Evolutionary conservation across 768 basidiomycete species (phyloP), one percentile per base, ranked within the genome.

Genomic region (Suillus lakei): DNA sequence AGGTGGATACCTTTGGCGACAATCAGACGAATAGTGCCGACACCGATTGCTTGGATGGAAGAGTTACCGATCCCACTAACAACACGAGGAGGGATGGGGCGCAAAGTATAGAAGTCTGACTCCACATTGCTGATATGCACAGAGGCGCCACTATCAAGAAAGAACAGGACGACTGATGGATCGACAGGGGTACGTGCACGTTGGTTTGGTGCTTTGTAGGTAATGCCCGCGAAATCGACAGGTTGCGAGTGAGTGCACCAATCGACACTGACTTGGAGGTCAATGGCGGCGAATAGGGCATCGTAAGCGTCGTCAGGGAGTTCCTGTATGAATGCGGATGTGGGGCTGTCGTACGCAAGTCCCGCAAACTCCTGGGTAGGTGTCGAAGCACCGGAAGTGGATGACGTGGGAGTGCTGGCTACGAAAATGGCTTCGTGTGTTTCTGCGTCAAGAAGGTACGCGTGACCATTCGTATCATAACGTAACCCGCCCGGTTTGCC

Each of bases 41-140:
- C 59, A 2, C 64, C 69, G 13, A 70, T 41, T 2, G 70, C 70
- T 13, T 60, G 64, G 18, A 74, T 69, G 15, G 54, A 61, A 2
- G 68, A 67, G 0, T 72, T 69, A 2, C 67, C 64, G 12, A 74
- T 54, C 3, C 73, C 68, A 23, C 48, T 54, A 16, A 74, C 60
- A 5, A 21, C 15, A 3, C 51, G 32, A 16, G 67, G 69, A 6
- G 48, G 4, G 18, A 73, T 70, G 7, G 65, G 60, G 2, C 58
- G 38, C 0, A 73, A 53, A 0, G 26, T 39, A 13, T 39, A 66
- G 64, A 74, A 74, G 41, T 74, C 69, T 4, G 26, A 13, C 2
- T 53, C 38, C 1, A 34, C n/a, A 16, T 71, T 68, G 39, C 68
- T 68, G 23, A 74, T 68, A 39, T 69, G 65, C 1, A 68, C 46